Percentiles rank a stretch among this genome's conserved stretches.
Evolutionary conservation across 495 filamentous ascomycete genomes (phyloP).

Genomic region (Aspergillus saccharolyticus): DNA sequence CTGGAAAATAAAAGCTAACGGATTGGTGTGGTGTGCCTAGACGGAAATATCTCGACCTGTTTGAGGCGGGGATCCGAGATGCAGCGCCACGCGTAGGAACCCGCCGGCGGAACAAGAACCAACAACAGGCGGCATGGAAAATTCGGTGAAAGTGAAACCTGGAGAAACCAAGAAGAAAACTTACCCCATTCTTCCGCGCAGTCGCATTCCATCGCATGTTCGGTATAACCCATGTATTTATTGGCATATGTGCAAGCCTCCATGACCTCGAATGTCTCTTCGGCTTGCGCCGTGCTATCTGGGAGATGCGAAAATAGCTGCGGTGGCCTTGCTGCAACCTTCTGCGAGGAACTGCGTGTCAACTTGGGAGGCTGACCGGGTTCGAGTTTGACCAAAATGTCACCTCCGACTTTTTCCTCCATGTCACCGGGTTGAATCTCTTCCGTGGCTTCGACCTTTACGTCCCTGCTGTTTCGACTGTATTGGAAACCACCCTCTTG

Average conservation of each 20-base stretch:
- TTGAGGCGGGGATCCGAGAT: neutral
- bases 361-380: constrained; percentile 67
- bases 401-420: constrained; percentile 49
- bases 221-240: constrained; percentile 83
- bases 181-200: constrained; percentile 95
- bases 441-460: neutral
- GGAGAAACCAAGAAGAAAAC: constrained; percentile 30
- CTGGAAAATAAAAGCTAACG: neutral
- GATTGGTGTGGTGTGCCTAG: neutral
- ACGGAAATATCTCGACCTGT: neutral
- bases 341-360: constrained; percentile 69
- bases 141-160: neutral
- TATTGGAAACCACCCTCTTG: constrained; percentile 2
- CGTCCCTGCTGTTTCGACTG: neutral
- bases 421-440: constrained; percentile 7
- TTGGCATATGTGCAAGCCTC: constrained; percentile 79
- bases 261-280: constrained; percentile 73
- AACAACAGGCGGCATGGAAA: neutral
- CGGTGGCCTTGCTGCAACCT: constrained; percentile 54
- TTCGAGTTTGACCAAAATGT: constrained; percentile 59
- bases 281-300: constrained; percentile 71
- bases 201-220: constrained; percentile 92
- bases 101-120: neutral
- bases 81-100: neutral
- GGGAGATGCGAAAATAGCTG: constrained; percentile 64